Evolutionary conservation across 768 basidiomycete genomes (phyloP).

Genomic region (Lactifluus hygrophoroides): DNA sequence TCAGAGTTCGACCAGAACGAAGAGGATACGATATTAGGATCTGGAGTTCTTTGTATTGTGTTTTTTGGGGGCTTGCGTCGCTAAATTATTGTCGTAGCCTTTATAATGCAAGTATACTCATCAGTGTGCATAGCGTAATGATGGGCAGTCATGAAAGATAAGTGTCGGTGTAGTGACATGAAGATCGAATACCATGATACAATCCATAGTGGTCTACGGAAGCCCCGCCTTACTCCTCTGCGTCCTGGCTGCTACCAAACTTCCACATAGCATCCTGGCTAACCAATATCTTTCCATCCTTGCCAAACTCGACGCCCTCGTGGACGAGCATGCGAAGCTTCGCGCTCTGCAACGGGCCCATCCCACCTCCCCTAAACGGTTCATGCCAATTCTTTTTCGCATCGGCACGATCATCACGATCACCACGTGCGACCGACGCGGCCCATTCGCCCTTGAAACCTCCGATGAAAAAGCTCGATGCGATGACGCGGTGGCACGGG

Average conservation of each 20-base stretch:
- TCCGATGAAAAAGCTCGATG: constrained; percentile 50
- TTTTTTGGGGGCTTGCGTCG: background rate
- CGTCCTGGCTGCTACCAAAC: background rate
- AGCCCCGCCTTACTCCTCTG: no score
- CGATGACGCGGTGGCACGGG: constrained; percentile 65
- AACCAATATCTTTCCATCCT: constrained; percentile 8
- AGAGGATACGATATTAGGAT: constrained; percentile 21
- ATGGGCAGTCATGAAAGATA: no score
- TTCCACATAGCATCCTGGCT: constrained; percentile 11
- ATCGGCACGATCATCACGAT: no score
- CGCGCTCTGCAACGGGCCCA: constrained; percentile 14
- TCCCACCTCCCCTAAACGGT: constrained; percentile 10
- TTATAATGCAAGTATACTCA: background rate
- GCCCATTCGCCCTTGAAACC: constrained; percentile 57
- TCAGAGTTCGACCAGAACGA: constrained; percentile 32
- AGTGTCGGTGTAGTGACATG: no score
- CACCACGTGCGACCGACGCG: background rate
- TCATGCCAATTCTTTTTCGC: constrained; percentile 14
- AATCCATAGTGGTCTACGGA: no score
- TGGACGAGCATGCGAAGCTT: constrained; percentile 16
- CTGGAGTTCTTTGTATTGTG: background rate
- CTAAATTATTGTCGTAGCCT: background rate
- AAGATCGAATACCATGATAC: no score
- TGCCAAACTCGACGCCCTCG: constrained; percentile 17
- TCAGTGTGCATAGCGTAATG: no score